phyloP scores from a whole-genome alignment of 257 asterid species.

The Scutellaria barbata region DNA sequence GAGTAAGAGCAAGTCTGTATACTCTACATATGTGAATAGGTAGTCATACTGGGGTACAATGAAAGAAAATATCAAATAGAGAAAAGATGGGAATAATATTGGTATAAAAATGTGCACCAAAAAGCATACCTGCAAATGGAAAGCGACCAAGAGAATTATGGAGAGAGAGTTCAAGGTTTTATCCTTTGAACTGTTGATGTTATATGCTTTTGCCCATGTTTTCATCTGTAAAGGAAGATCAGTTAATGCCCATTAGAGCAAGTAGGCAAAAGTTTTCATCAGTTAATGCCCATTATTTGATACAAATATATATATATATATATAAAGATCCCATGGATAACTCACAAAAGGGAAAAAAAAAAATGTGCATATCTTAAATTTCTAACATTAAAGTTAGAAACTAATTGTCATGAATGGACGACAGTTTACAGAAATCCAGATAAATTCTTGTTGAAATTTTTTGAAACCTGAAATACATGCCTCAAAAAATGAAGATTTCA shows the following conservation, averaged over 20 bases:
- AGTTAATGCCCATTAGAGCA: constrained; percentile 18
- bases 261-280: constrained; percentile 24
- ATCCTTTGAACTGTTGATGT: constrained; percentile 84
- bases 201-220: constrained; percentile 84
- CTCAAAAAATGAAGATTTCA: constrained; percentile 7
- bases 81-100: background rate
- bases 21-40: background rate
- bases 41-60: background rate
- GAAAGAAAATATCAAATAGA: background rate
- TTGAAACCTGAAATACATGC: constrained; percentile 16
- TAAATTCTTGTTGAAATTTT: background rate
- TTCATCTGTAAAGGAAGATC: constrained; percentile 71
- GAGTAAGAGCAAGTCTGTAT: no score
- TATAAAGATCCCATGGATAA: background rate
- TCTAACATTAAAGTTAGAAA: background rate
- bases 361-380: background rate
- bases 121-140: constrained; percentile 82
- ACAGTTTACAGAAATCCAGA: background rate
- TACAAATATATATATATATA: constrained; percentile 20
- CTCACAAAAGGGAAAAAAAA: constrained; percentile 17
- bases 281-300: constrained; percentile 12
- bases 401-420: constrained; percentile 17
- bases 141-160: constrained; percentile 80
- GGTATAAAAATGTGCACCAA: background rate
- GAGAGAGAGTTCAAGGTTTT: constrained; percentile 86